Evolutionary conservation across 345 rosid genomes (phyloP).

Genomic region (Gossypium anomalum): DNA sequence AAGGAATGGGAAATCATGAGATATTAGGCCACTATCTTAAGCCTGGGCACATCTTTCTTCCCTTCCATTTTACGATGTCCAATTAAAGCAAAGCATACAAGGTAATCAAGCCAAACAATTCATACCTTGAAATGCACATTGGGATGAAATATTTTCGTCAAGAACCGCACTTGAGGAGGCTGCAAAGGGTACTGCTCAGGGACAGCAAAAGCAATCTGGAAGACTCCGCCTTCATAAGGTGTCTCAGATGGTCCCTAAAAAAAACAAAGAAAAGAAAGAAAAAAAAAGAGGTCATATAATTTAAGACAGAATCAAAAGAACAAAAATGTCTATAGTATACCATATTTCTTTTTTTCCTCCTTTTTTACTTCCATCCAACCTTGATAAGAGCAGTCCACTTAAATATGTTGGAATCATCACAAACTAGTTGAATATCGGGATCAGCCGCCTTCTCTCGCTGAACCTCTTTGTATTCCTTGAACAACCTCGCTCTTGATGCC

Average conservation of each 20-base stretch:
- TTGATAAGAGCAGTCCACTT: constrained; percentile 98
- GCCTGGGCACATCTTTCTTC: neutral
- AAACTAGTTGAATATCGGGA: constrained; percentile 86
- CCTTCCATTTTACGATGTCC: neutral
- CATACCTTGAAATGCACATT: constrained; percentile 96
- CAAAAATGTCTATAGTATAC: neutral
- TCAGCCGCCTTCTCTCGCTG: constrained; percentile 90
- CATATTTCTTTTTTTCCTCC: neutral
- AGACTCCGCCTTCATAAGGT: constrained; percentile 94
- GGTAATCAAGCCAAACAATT: neutral
- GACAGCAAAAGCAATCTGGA: constrained; percentile 93
- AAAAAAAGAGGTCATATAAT: neutral
- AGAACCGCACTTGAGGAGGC: constrained; percentile 98
- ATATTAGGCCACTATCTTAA: neutral
- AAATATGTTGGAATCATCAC: constrained; percentile 94
- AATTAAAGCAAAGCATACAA: neutral
- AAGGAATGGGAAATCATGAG: neutral
- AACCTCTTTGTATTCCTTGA: constrained; percentile 97
- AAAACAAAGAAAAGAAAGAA: neutral
- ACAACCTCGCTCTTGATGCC: constrained; percentile 96
- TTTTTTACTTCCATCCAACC: constrained; percentile 34
- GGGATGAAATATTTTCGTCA: constrained; percentile 97
- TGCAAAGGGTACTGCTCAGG: constrained; percentile 97
- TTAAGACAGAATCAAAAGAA: constrained; percentile 7
- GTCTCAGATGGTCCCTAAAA: constrained; percentile 92